Base-by-base conservation (phyloP, 192 early-diverging fungal genomes). In the Backusella liffmaniae region DNA sequence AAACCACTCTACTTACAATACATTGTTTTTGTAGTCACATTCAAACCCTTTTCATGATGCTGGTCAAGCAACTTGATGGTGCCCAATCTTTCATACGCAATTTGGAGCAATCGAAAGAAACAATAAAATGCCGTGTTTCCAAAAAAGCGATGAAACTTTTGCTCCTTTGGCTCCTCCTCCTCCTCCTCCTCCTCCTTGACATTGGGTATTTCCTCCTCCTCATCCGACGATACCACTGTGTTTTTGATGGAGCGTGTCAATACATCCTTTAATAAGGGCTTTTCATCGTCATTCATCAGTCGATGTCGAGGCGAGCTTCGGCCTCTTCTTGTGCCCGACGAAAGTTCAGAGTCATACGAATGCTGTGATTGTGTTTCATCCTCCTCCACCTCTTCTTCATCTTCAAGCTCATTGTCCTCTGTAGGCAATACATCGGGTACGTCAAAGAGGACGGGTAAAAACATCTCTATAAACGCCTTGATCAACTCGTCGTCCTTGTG, bases 41-140 rank as follows among this genome's bases (percentile, higher is more conserved):
- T 74, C 72, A 84, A 53, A 0, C 92, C 94, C 37, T 85, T 82
- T 21, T 83, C 82, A 77, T 92, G 93, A 7, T 75, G 46, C 21
- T 62, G 79, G 0, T 91, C 92, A 12, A 92, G 79, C 76, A 91
- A 84, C 79, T 97, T 97, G 85, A 97, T 92, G 23, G 86, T 87
- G 49, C 86, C 79, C 59, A 99, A 82, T 10, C 98, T 90, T 12
- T 86, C 88, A 79, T 95, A 98, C 15, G 34, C 18, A 49, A 74
- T 21, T 5, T 32, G 53, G 36, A 67, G 37, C 51, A 46, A 82
- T 36, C 16, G 72, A 26, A 46, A 71, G 69, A 99, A 96, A 66
- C 92, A 90, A 75, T 97, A 99, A 71, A 96, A 93, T 23, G 79
- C 84, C 67, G 80, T 92, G 81, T 98, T 98, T 29, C 91, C 92